These are phyloP conservation scores for Aureobasidium subglaciale DNA, from an alignment of 2,329 filamentous ascomycete genomes.

Conservation along the genomic window DNA sequence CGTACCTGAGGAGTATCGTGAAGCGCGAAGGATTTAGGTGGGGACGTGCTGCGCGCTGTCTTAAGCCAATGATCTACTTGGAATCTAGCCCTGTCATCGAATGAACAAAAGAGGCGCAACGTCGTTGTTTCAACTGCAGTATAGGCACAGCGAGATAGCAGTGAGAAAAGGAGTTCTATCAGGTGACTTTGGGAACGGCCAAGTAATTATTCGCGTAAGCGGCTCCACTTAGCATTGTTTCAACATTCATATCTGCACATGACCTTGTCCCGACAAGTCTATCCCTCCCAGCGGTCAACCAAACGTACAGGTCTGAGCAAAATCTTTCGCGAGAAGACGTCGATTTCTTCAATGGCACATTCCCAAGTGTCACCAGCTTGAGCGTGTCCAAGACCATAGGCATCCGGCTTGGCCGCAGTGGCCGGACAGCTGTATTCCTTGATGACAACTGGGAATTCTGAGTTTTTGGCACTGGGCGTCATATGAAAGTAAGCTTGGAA, in stretches of 20 bases:
- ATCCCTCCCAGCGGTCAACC: conserved; percentile 21
- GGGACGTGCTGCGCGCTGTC: not conserved
- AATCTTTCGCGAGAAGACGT: conserved; percentile 29
- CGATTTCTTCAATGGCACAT: conserved; percentile 31
- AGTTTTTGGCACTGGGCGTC: not conserved
- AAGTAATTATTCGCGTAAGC: not conserved
- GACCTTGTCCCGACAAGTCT: not conserved
- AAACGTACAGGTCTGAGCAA: conserved; percentile 33
- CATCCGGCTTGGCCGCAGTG: conserved; percentile 19
- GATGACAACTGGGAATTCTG: conserved; percentile 13
- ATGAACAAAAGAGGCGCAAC: not conserved
- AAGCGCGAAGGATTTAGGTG: not conserved
- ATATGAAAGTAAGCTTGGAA: conserved; percentile 32
- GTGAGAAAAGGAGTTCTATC: not conserved
- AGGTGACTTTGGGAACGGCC: not conserved
- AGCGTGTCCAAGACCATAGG: conserved; percentile 16
- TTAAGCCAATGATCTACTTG: not conserved
- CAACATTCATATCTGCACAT: not conserved
- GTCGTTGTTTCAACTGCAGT: not conserved
- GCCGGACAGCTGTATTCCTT: conserved; percentile 21
- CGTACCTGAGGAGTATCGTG: not conserved
- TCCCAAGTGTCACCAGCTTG: conserved; percentile 42
- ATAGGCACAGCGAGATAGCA: no score
- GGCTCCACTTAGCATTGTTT: not conserved
- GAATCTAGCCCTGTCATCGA: not conserved